Base-by-base conservation (phyloP, 2,329 filamentous ascomycete genomes). In the Fonsecaea nubica region DNA sequence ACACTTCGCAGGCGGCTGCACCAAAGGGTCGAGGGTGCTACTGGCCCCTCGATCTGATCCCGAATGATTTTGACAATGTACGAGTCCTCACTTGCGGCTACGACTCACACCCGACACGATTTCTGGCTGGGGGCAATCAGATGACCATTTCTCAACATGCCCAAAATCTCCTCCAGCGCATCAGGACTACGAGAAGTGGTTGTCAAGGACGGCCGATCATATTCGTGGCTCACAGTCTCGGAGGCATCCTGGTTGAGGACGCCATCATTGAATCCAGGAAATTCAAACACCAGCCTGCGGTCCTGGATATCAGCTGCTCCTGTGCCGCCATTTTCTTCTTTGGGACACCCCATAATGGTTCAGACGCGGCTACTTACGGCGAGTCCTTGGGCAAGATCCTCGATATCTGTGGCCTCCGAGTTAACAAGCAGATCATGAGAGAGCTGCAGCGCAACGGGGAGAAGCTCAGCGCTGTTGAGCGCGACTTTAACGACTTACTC, bases 31-130 rank as follows among this genome's bases (percentile, higher is more conserved):
- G 40, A n/a, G 40, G 40, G 9, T 62, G 35, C 36, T 62, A 71
- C 33, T 77, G 75, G 76, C 72, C 74, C n/a, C 68, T 72, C n/a
- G 74, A 77, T 57, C 66, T 76, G 35, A 62, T 77, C 3, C 75
- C 75, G 1, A 18, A 66, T 3, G 72, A 77, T 48, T 57, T 79
- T 15, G 72, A 73, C 4, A 72, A 73, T 50, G 74, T 76, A 25
- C 48, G 60, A n/a, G 30, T 62, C 33, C n/a, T 62, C 7, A 62
- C 60, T 7, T 62, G 36, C 38, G 60, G 60, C 60, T 62, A 62
- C 36, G 52, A 62, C 18, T 55, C 60, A 8, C 35, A 42, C n/a
- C 60, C 60, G 30, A 55, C 50, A 10, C 50, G 55, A 30, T 62
- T 62, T 52, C 21, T 42, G 32, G 18, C 13, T 18, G 50, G 52